These are phyloP conservation scores for Tylopilus orsonianus DNA, from an alignment of 1,284 basidiomycete genomes.

Conservation along the genomic window DNA sequence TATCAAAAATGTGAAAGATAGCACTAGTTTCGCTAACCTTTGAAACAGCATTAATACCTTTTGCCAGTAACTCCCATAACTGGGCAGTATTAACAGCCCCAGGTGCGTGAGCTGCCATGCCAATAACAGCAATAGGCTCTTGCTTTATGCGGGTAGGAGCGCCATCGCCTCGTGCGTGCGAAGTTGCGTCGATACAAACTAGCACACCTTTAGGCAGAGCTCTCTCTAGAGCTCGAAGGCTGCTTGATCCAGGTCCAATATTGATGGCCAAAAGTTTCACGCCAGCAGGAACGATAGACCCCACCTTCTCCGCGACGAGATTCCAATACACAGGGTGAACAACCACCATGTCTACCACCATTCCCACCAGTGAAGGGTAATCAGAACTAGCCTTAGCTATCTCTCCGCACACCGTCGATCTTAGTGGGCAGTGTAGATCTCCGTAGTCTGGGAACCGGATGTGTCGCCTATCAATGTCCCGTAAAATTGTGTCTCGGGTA, in stretches of 20 bases:
- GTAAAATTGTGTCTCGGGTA: slow-evolving; percentile 42
- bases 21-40: slow-evolving; percentile 42
- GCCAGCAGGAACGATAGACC: slow-evolving; percentile 26
- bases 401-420: slow-evolving; percentile 50
- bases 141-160: slow-evolving; percentile 28
- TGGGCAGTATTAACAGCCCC: slow-evolving; percentile 47
- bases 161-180: slow-evolving; percentile 6
- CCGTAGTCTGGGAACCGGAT: slow-evolving; percentile 50
- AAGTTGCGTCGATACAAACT: slow-evolving; percentile 34
- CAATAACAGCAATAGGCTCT: slow-evolving; percentile 66
- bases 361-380: slow-evolving; percentile 41
- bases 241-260: slow-evolving; percentile 52
- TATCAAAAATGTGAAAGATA: not conserved
- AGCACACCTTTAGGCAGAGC: slow-evolving; percentile 30
- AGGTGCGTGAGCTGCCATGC: slow-evolving; percentile 68
- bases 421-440: slow-evolving; percentile 46
- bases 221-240: slow-evolving; percentile 43
- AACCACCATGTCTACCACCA: slow-evolving; percentile 59
- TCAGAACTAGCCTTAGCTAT: slow-evolving; percentile 27
- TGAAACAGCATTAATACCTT: slow-evolving; percentile 56
- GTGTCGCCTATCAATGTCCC: slow-evolving; percentile 43
- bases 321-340: slow-evolving; percentile 58
- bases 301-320: slow-evolving; percentile 37
- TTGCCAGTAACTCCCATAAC: slow-evolving; percentile 60
- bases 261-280: slow-evolving; percentile 44